Evolutionary conservation across 2,329 filamentous ascomycete species (phyloP).

Genomic region (Aspergillus calidoustus): DNA sequence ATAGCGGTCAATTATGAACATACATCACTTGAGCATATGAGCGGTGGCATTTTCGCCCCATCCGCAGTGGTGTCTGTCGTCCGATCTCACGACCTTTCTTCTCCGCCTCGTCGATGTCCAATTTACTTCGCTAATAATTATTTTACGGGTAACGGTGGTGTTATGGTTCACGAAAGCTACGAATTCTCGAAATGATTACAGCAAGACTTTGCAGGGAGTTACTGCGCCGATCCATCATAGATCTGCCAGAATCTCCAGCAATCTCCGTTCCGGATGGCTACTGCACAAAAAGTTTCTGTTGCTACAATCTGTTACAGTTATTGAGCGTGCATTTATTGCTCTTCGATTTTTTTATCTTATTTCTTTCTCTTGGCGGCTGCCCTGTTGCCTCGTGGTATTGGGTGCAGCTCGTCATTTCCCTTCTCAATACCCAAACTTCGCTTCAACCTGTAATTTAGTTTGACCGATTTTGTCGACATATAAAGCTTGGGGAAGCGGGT

Average conservation of each 20-base stretch:
- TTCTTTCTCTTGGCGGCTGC: constrained; percentile 12
- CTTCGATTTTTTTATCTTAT: constrained; percentile 24
- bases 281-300: constrained; percentile 33
- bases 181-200: constrained; percentile 33
- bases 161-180: constrained; percentile 44
- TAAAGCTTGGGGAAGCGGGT: constrained; percentile 8
- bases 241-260: not conserved
- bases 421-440: constrained; percentile 7
- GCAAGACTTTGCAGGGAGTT: constrained; percentile 19
- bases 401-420: not conserved
- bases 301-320: constrained; percentile 37
- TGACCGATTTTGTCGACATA: constrained; percentile 14
- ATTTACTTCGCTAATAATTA: constrained; percentile 24
- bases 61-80: constrained; percentile 6
- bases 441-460: constrained; percentile 23
- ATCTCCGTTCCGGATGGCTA: constrained; percentile 19
- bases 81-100: constrained; percentile 10
- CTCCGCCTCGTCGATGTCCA: constrained; percentile 11
- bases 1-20: constrained; percentile 3
- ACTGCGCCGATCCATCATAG: constrained; percentile 12
- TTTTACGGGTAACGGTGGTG: constrained; percentile 34
- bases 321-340: constrained; percentile 43
- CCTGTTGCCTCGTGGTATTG: constrained; percentile 10
- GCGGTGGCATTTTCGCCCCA: constrained; percentile 5
- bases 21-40: not conserved